Conservation (phyloP, 805 yeast genomes). For the Metahyphopichia silvanorum region DNA sequence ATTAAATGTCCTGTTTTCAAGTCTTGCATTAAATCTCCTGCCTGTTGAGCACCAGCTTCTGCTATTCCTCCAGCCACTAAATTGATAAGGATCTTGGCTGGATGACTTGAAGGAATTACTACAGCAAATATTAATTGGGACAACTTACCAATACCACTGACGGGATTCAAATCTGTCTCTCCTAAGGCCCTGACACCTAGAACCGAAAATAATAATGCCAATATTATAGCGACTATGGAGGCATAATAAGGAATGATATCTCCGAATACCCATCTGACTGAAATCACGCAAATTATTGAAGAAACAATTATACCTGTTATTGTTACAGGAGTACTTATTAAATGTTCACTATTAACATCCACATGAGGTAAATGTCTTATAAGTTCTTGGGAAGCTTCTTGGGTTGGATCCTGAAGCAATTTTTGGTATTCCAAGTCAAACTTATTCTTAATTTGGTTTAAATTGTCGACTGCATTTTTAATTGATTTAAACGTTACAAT, state of each 20-base stretch:
- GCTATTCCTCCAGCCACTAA: slow-evolving; percentile 95
- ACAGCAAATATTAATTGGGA: slow-evolving; percentile 88
- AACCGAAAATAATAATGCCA: slow-evolving; percentile 78
- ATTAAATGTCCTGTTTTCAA: slow-evolving; percentile 88
- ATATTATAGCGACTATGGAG: slow-evolving; percentile 58
- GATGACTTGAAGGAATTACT: slow-evolving; percentile 68
- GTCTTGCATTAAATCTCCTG: slow-evolving; percentile 98
- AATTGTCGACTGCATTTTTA: background rate
- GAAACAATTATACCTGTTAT: slow-evolving; percentile 62
- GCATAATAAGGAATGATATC: slow-evolving; percentile 68
- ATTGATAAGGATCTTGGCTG: slow-evolving; percentile 80
- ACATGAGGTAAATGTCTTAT: background rate
- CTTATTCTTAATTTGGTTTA: background rate
- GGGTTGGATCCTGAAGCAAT: background rate
- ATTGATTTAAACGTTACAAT: slow-evolving; percentile 54
- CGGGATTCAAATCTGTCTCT: slow-evolving; percentile 96
- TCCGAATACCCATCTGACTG: slow-evolving; percentile 71
- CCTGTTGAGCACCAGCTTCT: slow-evolving; percentile 99
- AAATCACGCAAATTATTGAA: slow-evolving; percentile 60
- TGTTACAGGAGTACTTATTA: slow-evolving; percentile 51
- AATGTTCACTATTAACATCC: slow-evolving; percentile 37
- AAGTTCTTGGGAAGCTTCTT: slow-evolving; percentile 1
- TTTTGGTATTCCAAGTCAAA: slow-evolving; percentile 1
- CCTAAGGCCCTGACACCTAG: slow-evolving; percentile 93
- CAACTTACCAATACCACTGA: slow-evolving; percentile 91